Percentiles rank a stretch among this genome's conserved stretches.
These are phyloP conservation scores for Manihot esculenta DNA, from an alignment of 441 rosid species.

Conservation along the genomic window DNA sequence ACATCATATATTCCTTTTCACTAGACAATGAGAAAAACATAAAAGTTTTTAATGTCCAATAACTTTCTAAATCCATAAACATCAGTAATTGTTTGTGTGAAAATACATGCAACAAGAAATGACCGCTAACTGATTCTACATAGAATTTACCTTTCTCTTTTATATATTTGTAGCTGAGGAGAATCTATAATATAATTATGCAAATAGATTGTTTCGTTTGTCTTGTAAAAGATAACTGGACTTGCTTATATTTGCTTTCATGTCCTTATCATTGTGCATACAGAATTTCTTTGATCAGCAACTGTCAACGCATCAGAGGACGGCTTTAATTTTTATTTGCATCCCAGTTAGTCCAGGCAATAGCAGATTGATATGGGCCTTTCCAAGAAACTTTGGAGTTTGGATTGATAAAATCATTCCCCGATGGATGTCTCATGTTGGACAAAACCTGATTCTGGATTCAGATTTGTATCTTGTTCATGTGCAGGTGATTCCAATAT, in stretches of 20 bases:
- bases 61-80: neutral
- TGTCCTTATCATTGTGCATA: neutral
- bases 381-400: constrained; percentile 66
- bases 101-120: neutral
- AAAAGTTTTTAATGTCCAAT: neutral
- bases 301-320: constrained; percentile 31
- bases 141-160: neutral
- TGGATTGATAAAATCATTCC: constrained; percentile 75
- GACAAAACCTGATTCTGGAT: constrained; percentile 77
- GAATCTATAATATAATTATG: neutral
- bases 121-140: neutral
- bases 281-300: constrained; percentile 28
- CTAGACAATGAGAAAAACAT: neutral
- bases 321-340: constrained; percentile 71
- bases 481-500: constrained; percentile 52
- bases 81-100: neutral
- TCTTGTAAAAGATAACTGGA: neutral
- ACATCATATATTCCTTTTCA: neutral
- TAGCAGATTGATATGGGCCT: constrained; percentile 85
- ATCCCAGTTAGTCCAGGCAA: constrained; percentile 86
- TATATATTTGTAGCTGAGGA: neutral
- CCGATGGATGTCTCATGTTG: constrained; percentile 79
- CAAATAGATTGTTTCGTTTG: neutral
- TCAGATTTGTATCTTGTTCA: constrained; percentile 88
- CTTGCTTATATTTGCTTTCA: neutral